Base-by-base conservation (phyloP, 2,329 filamentous ascomycete genomes). In the Ceratocystis alfenasii region DNA sequence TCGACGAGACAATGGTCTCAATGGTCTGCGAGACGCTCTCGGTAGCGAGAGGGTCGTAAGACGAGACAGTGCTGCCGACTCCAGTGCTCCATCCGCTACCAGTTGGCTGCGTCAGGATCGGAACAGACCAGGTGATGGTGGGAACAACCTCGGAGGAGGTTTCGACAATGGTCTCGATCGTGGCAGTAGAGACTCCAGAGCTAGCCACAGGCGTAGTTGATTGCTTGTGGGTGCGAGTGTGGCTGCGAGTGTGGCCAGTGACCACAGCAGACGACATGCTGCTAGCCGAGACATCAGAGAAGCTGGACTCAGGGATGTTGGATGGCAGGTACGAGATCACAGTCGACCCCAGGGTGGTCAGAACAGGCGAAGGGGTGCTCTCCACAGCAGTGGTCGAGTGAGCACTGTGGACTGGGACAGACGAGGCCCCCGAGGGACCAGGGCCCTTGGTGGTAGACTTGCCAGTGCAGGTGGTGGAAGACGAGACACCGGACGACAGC, bases 261-360 rank as follows among this genome's bases (percentile, higher is more conserved):
- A 53, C 48, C 48, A 36, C 41, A 20, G 15, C 33, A 30, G 61
- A 50, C 15, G 30, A 44, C 22, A 10, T 33, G 44, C n/a, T 63
- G n/a, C n/a, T 45, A 33, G 8, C 61, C 61, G 61, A 45, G 48
- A 62, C 41, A 25, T 20, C 30, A 25, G 65, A 44, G 41, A 50
- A 45, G n/a, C 46, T 63, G 46, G 50, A 36, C 15, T 30, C 48
- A 12, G 65, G 46, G 8, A 46, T 22, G 15, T 22, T 41, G 10
- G 50, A 22, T 28, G 48, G 55, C 55, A 59, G 55, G 15, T 59
- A 59, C 10, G 66, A 67, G 30, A 30, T 62, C 8, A 67, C 66
- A 46, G 63, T 65, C 28, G 62, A 65, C 30, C 62, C 63, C 6
- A 67, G 53, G 12, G 66, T 65, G 8, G 66, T 62, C 33, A 67